Percentiles rank a stretch among this genome's conserved stretches.
Evolutionary conservation across 202 grass and related monocot genomes (phyloP).

Genomic region (Schoenoplectus triqueter): DNA sequence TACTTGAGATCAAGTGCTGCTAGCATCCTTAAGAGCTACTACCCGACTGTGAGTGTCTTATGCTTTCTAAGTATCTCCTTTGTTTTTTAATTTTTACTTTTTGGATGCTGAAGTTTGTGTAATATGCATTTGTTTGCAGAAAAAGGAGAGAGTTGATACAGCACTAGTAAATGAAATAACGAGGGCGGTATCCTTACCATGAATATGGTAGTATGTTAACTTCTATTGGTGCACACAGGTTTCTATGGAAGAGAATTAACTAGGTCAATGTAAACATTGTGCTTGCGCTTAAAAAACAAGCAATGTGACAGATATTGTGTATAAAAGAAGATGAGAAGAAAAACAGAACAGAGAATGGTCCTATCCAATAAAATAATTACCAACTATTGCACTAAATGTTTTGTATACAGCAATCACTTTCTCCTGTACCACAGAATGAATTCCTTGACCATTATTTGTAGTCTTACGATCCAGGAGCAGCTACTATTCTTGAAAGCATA

Average conservation of each 20-base stretch:
- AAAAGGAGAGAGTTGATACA: slow-evolving; percentile 69
- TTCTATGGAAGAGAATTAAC: not conserved
- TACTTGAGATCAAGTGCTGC: slow-evolving; percentile 79
- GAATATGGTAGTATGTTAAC: not conserved
- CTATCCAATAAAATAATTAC: not conserved
- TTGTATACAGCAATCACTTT: not conserved
- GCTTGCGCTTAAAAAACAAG: not conserved
- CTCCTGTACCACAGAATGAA: not conserved
- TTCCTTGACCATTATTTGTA: slow-evolving; percentile 57
- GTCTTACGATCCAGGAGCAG: too few relatives aligned
- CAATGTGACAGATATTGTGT: not conserved
- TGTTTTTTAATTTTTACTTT: slow-evolving; percentile 34
- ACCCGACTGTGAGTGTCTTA: slow-evolving; percentile 65
- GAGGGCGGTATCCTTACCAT: slow-evolving; percentile 87
- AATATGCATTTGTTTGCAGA: slow-evolving; percentile 60
- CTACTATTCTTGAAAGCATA: slow-evolving; percentile 69
- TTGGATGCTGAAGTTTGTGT: slow-evolving; percentile 33
- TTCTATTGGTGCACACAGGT: not conserved
- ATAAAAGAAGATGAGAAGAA: not conserved
- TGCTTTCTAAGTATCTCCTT: slow-evolving; percentile 26
- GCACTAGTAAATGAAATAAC: slow-evolving; percentile 67
- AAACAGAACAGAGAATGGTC: not conserved
- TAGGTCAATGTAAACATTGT: not conserved
- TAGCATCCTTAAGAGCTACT: slow-evolving; percentile 76
- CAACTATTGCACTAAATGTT: not conserved